phyloP scores from a whole-genome alignment of 225 moss, liverwort and hornwort genomes.

The Physcomitrium patens region DNA sequence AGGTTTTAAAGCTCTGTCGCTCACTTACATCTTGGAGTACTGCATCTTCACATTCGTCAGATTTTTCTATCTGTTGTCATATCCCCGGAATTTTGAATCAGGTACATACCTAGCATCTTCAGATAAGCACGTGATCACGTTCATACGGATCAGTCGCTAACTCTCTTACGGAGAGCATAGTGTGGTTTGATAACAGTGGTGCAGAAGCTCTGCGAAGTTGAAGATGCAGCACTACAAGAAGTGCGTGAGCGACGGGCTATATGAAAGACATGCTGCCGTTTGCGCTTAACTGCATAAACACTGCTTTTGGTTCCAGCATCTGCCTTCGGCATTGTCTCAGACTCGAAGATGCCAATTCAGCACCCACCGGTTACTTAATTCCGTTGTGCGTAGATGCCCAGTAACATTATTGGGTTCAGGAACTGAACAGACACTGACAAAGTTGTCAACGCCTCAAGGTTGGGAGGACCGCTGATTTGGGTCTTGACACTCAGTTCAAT shows the following conservation, averaged over 20 bases:
- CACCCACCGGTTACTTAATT: neutral
- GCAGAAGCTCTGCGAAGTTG: constrained; percentile 25
- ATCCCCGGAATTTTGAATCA: neutral
- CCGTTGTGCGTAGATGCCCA: too few species aligned
- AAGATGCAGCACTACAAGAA: constrained; percentile 73
- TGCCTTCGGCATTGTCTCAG: neutral
- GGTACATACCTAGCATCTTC: neutral
- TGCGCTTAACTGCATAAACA: neutral
- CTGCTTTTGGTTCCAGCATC: neutral
- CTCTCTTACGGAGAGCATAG: constrained; percentile 5
- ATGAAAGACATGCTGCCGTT: neutral
- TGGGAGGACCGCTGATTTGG: too few species aligned
- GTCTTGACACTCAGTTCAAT: too few species aligned
- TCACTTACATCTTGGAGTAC: constrained; percentile 72
- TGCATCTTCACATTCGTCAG: constrained; percentile 60
- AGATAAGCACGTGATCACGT: neutral
- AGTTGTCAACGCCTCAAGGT: too few species aligned
- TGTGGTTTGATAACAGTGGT: constrained; percentile 1
- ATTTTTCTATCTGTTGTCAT: constrained; percentile 27
- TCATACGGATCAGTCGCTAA: neutral
- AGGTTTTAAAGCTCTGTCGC: constrained; percentile 30
- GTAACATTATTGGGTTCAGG: too few species aligned
- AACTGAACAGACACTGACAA: too few species aligned
- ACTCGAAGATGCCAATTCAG: neutral
- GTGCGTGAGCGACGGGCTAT: constrained; percentile 56